A percentile compares a stretch with the other conserved stretches of the same genome.
These are phyloP conservation scores for Tremella yokohamensis DNA, from an alignment of 768 basidiomycete genomes.

Conservation along the genomic window DNA sequence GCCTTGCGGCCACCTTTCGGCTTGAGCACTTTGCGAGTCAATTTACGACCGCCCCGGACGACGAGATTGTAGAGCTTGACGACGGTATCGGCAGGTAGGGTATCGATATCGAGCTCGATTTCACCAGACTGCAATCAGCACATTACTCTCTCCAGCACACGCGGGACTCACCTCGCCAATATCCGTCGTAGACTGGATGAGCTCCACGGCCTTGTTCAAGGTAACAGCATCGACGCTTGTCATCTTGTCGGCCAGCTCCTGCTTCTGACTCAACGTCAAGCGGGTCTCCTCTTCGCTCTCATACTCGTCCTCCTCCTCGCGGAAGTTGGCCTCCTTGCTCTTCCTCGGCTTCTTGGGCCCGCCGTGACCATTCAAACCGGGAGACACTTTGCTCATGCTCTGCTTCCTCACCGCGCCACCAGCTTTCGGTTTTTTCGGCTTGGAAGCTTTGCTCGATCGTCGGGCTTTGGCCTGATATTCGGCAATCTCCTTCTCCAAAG, in stretches of 20 bases:
- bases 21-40: slow-evolving; percentile 16
- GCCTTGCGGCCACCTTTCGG: slow-evolving; percentile 38
- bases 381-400: slow-evolving; percentile 29
- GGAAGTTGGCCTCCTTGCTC: slow-evolving; percentile 30
- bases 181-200: slow-evolving; percentile 91
- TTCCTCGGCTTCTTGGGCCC: slow-evolving; percentile 37
- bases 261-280: slow-evolving; percentile 94
- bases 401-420: slow-evolving; percentile 22
- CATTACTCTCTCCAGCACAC: background rate
- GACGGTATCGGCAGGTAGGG: slow-evolving; percentile 77
- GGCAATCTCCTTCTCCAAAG: slow-evolving; percentile 26
- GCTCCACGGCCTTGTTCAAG: slow-evolving; percentile 84
- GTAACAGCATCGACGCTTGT: slow-evolving; percentile 74
- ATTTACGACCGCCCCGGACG: slow-evolving; percentile 56
- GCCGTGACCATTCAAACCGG: slow-evolving; percentile 40
- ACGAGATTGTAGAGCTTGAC: slow-evolving; percentile 95
- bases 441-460: slow-evolving; percentile 8
- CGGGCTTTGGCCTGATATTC: slow-evolving; percentile 17
- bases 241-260: slow-evolving; percentile 94
- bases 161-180: slow-evolving; percentile 74
- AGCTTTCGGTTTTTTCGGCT: slow-evolving; percentile 20
- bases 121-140: slow-evolving; percentile 61
- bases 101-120: slow-evolving; percentile 97
- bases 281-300: slow-evolving; percentile 33
- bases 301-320: slow-evolving; percentile 36